Conservation (phyloP, 2,329 filamentous ascomycete genomes). For the Beauveria scarabaeidicola region DNA sequence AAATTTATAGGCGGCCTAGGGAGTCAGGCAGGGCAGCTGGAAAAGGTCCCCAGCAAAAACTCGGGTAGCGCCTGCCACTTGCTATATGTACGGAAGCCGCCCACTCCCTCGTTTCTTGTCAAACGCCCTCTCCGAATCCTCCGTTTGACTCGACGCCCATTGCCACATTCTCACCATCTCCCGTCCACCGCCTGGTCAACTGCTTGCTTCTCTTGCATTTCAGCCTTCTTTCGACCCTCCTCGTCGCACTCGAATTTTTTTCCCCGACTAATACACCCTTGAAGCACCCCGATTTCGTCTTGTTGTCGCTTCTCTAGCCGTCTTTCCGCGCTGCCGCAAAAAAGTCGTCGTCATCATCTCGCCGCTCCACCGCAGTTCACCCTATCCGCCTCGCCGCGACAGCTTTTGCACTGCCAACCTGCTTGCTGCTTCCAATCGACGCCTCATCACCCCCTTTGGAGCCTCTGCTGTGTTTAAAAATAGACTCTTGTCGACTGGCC, state of each 20-base stretch:
- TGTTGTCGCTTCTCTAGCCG: not conserved
- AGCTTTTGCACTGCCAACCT: conserved; percentile 6
- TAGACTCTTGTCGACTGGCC: not conserved
- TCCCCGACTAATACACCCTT: not conserved
- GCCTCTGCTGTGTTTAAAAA: not conserved
- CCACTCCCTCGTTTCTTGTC: not conserved
- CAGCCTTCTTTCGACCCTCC: not conserved
- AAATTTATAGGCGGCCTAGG: not conserved
- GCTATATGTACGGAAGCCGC: conserved; percentile 3
- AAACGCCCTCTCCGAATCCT: not conserved
- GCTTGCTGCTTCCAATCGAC: not conserved
- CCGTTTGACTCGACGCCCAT: not conserved
- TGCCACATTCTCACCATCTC: not conserved
- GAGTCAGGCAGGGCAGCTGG: not conserved
- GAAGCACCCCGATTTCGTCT: not conserved
- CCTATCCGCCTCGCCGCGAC: conserved; percentile 6
- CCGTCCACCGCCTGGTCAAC: not conserved
- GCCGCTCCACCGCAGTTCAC: not conserved
- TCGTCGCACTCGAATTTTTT: not conserved
- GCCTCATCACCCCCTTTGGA: not conserved
- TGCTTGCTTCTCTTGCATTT: not conserved
- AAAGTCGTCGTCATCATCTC: conserved; percentile 11
- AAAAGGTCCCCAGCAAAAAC: too few relatives aligned
- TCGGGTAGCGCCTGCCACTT: not conserved
- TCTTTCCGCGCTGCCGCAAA: not conserved